Evolutionary conservation across 148 eudicot species (phyloP).

Genomic region (Camellia lanceoleosa): DNA sequence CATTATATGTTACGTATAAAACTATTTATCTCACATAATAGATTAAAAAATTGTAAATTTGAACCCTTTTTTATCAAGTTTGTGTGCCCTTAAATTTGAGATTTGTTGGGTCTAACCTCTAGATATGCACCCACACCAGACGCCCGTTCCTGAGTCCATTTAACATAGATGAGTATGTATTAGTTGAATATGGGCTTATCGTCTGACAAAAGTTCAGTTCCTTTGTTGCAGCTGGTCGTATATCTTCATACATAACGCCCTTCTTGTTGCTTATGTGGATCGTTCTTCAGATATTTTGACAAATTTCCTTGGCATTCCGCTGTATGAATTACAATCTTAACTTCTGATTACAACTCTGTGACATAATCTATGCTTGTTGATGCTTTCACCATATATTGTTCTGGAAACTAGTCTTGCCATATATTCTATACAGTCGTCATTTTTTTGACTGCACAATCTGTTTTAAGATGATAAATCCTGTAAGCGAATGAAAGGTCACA

Average conservation of each 20-base stretch:
- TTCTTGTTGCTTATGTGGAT: conserved; percentile 87
- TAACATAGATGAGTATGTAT: background rate
- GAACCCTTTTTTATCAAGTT: no score
- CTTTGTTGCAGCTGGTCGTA: conserved; percentile 85
- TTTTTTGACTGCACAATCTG: background rate
- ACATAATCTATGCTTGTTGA: background rate
- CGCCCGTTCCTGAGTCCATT: no score
- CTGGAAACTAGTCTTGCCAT: background rate
- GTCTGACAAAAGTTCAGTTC: conserved; percentile 24
- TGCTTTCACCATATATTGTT: background rate
- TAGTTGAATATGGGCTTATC: conserved; percentile 4
- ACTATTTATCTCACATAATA: no score
- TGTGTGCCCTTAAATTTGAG: no score
- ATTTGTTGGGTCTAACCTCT: no score
- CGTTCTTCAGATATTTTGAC: conserved; percentile 89
- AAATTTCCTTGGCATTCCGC: conserved; percentile 78
- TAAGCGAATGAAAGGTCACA: background rate
- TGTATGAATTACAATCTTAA: conserved; percentile 47
- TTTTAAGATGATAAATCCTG: background rate
- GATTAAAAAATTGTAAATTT: no score
- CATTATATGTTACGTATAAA: no score
- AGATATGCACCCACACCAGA: no score
- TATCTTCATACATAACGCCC: conserved; percentile 88
- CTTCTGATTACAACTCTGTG: background rate
- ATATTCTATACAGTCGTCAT: background rate